Conservation (phyloP, 768 basidiomycete species). For the Rhizopogon roseolus region DNA sequence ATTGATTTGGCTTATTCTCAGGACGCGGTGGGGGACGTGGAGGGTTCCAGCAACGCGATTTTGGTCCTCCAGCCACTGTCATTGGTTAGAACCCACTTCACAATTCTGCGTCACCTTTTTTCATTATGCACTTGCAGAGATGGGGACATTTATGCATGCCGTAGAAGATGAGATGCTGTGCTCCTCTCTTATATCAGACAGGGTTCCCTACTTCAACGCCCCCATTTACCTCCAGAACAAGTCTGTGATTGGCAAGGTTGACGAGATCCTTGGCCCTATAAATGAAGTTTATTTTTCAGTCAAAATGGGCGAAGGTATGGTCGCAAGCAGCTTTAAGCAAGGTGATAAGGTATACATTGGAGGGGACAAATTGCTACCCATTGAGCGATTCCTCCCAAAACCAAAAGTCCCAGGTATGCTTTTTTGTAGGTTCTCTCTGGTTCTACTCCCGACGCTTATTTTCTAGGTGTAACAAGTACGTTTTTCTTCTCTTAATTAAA, state of each 20-base stretch:
- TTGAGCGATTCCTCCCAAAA: constrained; percentile 95
- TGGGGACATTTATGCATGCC: constrained; percentile 89
- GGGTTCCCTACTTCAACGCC: constrained; percentile 98
- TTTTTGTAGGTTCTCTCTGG: constrained; percentile 13
- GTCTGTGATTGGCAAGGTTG: constrained; percentile 92
- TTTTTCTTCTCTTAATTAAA: constrained; percentile 1
- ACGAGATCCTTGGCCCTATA: constrained; percentile 99
- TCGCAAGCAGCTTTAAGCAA: constrained; percentile 92
- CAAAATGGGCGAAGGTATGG: constrained; percentile 96
- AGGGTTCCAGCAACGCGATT: constrained; percentile 66
- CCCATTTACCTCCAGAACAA: constrained; percentile 98
- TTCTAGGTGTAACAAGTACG: constrained; percentile 24
- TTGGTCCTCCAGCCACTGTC: constrained; percentile 77
- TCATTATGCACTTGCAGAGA: constrained; percentile 48
- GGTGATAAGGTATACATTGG: constrained; percentile 98
- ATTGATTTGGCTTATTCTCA: constrained; percentile 7
- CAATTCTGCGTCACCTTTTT: constrained; percentile 9
- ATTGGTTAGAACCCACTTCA: constrained; percentile 45
- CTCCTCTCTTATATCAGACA: constrained; percentile 74
- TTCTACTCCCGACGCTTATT: neutral
- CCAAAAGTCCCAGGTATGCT: constrained; percentile 76
- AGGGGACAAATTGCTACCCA: constrained; percentile 93
- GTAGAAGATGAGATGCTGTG: constrained; percentile 99
- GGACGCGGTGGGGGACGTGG: constrained; percentile 66
- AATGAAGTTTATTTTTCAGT: constrained; percentile 98